A percentile compares a stretch with the other conserved stretches of the same genome.
Conservation (phyloP, 169 alveolate genomes). For the Plasmodium vivax region DNA sequence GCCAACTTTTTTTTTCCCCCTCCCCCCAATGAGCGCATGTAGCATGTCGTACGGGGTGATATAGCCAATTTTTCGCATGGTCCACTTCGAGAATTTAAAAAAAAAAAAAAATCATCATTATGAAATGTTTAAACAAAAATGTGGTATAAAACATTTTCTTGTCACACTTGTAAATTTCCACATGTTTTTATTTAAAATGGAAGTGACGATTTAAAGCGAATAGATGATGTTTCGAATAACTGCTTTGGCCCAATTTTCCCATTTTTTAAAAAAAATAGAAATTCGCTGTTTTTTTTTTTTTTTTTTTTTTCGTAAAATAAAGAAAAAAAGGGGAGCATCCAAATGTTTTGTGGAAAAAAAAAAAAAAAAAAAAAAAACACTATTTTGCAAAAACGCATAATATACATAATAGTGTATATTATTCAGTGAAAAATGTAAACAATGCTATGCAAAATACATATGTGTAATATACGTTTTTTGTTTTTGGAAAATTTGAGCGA, state of each 20-base stretch:
- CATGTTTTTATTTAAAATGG: not conserved
- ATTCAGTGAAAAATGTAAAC: constrained; percentile 6
- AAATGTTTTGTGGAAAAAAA: not conserved
- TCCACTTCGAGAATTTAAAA: not conserved
- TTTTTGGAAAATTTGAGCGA: not conserved
- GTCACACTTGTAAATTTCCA: not conserved
- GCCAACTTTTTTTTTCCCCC: not conserved
- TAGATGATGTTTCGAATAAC: constrained; percentile 10
- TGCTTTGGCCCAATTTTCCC: constrained; percentile 7
- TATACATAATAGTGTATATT: constrained; percentile 8
- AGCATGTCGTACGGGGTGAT: not conserved
- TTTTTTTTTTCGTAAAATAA: not conserved
- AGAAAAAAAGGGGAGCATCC: not conserved
- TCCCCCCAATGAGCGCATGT: not conserved
- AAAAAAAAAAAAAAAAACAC: not conserved
- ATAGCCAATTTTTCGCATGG: constrained; percentile 9
- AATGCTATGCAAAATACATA: not conserved
- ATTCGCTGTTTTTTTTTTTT: constrained; percentile 1
- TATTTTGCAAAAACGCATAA: not conserved
- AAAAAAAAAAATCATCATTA: not conserved
- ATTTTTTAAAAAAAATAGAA: constrained; percentile 7
- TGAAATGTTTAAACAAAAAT: not conserved
- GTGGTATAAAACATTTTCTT: not conserved
- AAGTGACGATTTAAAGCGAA: not conserved
- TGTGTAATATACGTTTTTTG: not conserved